These are phyloP conservation scores for Alloascoidea africana DNA, from an alignment of 805 yeast genomes.

Conservation along the genomic window DNA sequence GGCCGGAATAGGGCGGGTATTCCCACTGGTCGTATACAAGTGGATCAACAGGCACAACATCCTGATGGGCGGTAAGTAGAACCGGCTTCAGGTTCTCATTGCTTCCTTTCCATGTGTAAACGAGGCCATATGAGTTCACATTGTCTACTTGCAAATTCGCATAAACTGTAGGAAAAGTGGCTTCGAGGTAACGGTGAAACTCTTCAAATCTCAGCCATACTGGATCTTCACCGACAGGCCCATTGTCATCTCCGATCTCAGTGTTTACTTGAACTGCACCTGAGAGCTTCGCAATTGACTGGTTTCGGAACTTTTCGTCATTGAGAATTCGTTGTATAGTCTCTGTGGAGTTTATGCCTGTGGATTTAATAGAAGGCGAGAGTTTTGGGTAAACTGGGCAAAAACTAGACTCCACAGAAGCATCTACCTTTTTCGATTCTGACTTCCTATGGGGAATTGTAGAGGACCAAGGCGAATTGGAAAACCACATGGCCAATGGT, in stretches of 20 bases:
- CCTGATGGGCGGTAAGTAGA: slow-evolving; percentile 49
- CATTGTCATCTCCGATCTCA: slow-evolving; percentile 39
- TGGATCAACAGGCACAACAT: slow-evolving; percentile 48
- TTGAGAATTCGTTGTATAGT: background rate
- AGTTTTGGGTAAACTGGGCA: too few relatives aligned
- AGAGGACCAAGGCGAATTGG: too few relatives aligned
- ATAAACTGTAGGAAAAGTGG: slow-evolving; percentile 32
- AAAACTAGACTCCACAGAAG: too few relatives aligned
- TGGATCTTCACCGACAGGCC: slow-evolving; percentile 32
- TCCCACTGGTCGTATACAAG: slow-evolving; percentile 36
- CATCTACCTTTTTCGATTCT: too few relatives aligned
- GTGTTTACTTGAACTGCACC: slow-evolving; percentile 56
- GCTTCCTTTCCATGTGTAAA: slow-evolving; percentile 41
- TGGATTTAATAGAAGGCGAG: too few relatives aligned
- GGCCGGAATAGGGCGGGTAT: slow-evolving; percentile 40
- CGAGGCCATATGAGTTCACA: slow-evolving; percentile 37
- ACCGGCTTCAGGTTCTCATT: slow-evolving; percentile 33
- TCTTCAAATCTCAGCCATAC: slow-evolving; percentile 30
- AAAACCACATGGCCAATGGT: too few relatives aligned
- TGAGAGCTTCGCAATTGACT: slow-evolving; percentile 5
- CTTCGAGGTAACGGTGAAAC: slow-evolving; percentile 31
- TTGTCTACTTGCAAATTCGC: slow-evolving; percentile 26
- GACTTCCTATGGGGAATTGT: too few relatives aligned
- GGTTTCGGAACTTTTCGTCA: background rate
- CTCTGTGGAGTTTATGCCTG: too few relatives aligned